Conservation (phyloP, 805 yeast species). For the Nakazawaea populi region DNA sequence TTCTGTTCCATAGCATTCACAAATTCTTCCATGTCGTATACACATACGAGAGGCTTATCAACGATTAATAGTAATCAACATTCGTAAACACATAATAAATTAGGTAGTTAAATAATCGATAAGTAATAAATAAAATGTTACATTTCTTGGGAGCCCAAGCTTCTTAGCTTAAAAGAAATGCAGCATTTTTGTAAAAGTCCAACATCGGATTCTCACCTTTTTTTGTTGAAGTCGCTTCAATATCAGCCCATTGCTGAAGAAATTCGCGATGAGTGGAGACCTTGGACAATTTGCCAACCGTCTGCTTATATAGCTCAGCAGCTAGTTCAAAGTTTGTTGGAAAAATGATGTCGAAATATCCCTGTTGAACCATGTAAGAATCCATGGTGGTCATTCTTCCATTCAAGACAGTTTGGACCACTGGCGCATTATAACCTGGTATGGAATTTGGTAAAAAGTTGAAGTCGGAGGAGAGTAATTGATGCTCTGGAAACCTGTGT, state of each 20-base stretch:
- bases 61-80: background rate
- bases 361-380: constrained; percentile 80
- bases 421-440: constrained; percentile 65
- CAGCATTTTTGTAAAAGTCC: constrained; percentile 69
- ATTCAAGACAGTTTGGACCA: constrained; percentile 70
- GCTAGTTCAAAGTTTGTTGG: constrained; percentile 71
- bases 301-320: constrained; percentile 53
- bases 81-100: background rate
- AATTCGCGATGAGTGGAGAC: constrained; percentile 60
- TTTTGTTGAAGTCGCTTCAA: constrained; percentile 58
- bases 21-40: too few relatives aligned
- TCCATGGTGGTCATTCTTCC: constrained; percentile 63
- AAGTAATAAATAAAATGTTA: background rate
- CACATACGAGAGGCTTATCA: too few relatives aligned
- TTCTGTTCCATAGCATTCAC: too few relatives aligned
- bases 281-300: constrained; percentile 54
- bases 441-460: constrained; percentile 40
- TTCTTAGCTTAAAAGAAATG: constrained; percentile 46
- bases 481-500: constrained; percentile 68
- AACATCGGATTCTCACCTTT: constrained; percentile 84
- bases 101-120: background rate
- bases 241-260: constrained; percentile 64
- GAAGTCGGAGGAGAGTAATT: constrained; percentile 70
- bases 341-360: constrained; percentile 81
- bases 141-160: background rate